These are phyloP conservation scores for Rutstroemia sp. DNA, from an alignment of 2,329 filamentous ascomycete species.

Conservation along the genomic window DNA sequence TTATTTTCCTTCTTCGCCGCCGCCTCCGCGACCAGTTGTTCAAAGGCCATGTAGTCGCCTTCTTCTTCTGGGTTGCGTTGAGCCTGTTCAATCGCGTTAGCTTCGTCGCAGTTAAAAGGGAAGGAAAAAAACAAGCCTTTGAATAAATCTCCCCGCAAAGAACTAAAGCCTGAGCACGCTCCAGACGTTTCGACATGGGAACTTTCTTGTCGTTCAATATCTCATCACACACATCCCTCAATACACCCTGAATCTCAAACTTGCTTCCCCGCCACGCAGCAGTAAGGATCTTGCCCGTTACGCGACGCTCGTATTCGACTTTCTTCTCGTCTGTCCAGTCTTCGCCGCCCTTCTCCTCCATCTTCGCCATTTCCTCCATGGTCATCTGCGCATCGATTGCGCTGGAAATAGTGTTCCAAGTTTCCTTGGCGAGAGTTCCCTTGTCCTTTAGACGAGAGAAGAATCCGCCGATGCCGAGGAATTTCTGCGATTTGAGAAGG, in stretches of 20 bases:
- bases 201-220: slow-evolving; percentile 77
- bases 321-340: slow-evolving; percentile 98
- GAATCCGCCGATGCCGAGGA: slow-evolving; percentile 92
- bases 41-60: slow-evolving; percentile 97
- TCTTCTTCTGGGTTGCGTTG: slow-evolving; percentile 90
- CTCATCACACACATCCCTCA: slow-evolving; percentile 88
- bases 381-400: slow-evolving; percentile 97
- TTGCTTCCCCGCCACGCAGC: slow-evolving; percentile 95
- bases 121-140: slow-evolving; percentile 53
- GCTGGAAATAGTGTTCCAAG: slow-evolving; percentile 94
- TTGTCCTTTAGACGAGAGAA: slow-evolving; percentile 93
- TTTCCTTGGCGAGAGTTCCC: slow-evolving; percentile 93
- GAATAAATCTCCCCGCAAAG: slow-evolving; percentile 84
- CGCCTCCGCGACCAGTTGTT: slow-evolving; percentile 94
- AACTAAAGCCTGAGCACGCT: slow-evolving; percentile 83
- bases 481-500: slow-evolving; percentile 91
- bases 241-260: slow-evolving; percentile 94
- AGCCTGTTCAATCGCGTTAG: slow-evolving; percentile 46
- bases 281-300: slow-evolving; percentile 96
- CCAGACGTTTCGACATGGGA: slow-evolving; percentile 73
- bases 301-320: slow-evolving; percentile 87
- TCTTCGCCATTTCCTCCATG: slow-evolving; percentile 97
- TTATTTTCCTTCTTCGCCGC: slow-evolving; percentile 86
- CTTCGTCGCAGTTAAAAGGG: too few relatives aligned
- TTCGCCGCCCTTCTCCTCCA: slow-evolving; percentile 90